phyloP scores from a whole-genome alignment of 2,329 filamentous ascomycete genomes.

The Chaetomiaceae sp. region DNA sequence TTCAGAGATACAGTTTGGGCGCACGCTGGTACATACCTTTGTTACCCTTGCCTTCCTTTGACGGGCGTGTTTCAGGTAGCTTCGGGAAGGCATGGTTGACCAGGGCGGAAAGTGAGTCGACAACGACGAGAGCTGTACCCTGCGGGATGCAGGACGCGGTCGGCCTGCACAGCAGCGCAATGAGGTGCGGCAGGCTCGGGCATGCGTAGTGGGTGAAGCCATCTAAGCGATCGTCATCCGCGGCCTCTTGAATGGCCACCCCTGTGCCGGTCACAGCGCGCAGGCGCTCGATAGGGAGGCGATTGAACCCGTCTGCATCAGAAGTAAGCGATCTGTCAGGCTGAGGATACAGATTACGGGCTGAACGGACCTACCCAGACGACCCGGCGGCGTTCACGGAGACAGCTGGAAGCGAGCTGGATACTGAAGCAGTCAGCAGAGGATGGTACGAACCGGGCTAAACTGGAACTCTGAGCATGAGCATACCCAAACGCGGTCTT shows the following conservation, averaged over 20 bases:
- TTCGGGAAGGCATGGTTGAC: conserved; percentile 74
- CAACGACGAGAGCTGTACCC: conserved; percentile 63
- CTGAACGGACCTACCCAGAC: conserved; percentile 75
- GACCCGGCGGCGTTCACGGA: conserved; percentile 58
- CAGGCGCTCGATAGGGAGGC: conserved; percentile 37
- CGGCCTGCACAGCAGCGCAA: conserved; percentile 70
- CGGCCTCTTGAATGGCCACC: conserved; percentile 13
- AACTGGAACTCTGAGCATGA: neutral
- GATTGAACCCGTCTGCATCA: conserved; percentile 44
- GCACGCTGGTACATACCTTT: conserved; percentile 33
- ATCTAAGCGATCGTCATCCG: conserved; percentile 24
- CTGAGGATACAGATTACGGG: conserved; percentile 11
- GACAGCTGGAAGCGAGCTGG: conserved; percentile 61
- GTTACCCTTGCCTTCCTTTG: conserved; percentile 35
- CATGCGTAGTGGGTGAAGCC: conserved; percentile 48
- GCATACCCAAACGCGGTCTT: conserved; percentile 79
- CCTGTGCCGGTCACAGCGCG: conserved; percentile 26
- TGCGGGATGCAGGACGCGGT: conserved; percentile 57
- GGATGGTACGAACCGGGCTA: neutral
- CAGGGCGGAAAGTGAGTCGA: conserved; percentile 74
- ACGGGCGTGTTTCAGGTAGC: conserved; percentile 38
- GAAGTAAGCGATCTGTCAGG: conserved; percentile 6
- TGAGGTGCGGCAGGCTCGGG: conserved; percentile 63
- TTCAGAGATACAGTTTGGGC: neutral
- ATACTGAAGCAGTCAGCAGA: conserved; percentile 48